phyloP scores from a whole-genome alignment of 2,329 filamentous ascomycete species.

The Trichophyton mentagrophytes region DNA sequence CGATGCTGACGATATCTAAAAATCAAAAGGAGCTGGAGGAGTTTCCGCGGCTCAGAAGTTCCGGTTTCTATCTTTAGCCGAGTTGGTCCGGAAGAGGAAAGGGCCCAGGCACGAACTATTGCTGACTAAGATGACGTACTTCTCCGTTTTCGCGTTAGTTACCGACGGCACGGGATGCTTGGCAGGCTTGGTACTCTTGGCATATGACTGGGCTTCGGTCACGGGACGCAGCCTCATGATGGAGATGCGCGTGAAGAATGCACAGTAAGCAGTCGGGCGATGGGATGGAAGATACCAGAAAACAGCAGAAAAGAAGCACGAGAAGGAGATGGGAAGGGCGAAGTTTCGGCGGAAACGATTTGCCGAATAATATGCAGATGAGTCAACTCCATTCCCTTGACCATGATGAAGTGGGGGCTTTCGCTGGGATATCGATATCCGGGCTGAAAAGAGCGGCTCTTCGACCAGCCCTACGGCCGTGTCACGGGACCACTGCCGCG shows the following conservation, averaged over 20 bases:
- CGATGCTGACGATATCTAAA: not conserved
- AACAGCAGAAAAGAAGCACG: not conserved
- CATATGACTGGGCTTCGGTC: not conserved
- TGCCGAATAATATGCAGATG: no score
- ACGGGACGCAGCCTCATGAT: not conserved
- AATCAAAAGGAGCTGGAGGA: not conserved
- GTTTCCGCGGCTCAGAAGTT: not conserved
- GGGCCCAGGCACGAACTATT: not conserved
- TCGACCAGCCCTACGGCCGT: not conserved
- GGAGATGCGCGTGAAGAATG: not conserved
- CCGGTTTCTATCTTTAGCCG: not conserved
- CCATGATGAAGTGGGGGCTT: no score
- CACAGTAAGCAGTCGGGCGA: not conserved
- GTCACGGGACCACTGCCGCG: not conserved
- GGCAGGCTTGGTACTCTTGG: not conserved
- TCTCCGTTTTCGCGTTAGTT: not conserved
- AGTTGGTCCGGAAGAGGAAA: not conserved
- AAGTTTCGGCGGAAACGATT: not conserved
- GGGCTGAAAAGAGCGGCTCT: conserved; percentile 1
- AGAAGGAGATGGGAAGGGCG: not conserved
- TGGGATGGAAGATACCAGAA: not conserved
- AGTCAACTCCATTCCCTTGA: no score
- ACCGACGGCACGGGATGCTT: not conserved
- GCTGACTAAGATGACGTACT: not conserved
- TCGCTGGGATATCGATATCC: not conserved